Base-by-base conservation (phyloP, 1,284 basidiomycete species). In the Tylopilus orsonianus region DNA sequence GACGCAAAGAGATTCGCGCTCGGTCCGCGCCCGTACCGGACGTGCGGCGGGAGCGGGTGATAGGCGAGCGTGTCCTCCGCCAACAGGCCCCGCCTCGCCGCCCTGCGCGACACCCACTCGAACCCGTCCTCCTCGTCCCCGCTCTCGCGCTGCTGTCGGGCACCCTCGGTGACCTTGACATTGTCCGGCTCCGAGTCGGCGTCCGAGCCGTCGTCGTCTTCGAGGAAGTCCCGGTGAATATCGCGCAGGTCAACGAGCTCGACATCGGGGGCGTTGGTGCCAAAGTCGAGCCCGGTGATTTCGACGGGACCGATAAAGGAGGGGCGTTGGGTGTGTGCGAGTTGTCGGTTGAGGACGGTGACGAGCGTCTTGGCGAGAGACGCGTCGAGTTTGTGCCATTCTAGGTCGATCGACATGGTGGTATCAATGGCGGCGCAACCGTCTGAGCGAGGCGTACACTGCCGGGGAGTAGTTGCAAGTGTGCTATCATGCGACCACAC, bases 261-360 rank as follows among this genome's bases (percentile, higher is more conserved):
- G 32, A 97, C 79, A 52, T 95, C 88, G 2, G 97, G 96, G 4
- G 84, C 67, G 20, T 79, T 75, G 0, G 84, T 81, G 26, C 96
- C 96, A 68, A 99, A 95, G 46, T 93, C 90, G 47, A 98, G 80
- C 2, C 84, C 82, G 5, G 85, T 86, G 50, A 98, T 82, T 52
- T 85, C 80, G 50, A 98, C 81, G 13, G 93, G 93, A 0, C 96
- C 96, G 40, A 99, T 87, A 68, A 96, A 98, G 6, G 91, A 93
- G 0, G 97, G 97, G 5, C 90, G 74, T 29, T 80, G 69, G 7
- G 87, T 81, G 35, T 71, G 77, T 5, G 78, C 65, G 16, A 99
- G 85, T 40, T 92, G 87, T 50, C 75, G 73, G 71, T 97, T 96
- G 61, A 99, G 83, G 39, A 86, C 69, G 26, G 82, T 76, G 46